Evolutionary conservation across 371 early-diverging fungal genomes (phyloP).

Genomic region (Syncephalastrum monosporum): DNA sequence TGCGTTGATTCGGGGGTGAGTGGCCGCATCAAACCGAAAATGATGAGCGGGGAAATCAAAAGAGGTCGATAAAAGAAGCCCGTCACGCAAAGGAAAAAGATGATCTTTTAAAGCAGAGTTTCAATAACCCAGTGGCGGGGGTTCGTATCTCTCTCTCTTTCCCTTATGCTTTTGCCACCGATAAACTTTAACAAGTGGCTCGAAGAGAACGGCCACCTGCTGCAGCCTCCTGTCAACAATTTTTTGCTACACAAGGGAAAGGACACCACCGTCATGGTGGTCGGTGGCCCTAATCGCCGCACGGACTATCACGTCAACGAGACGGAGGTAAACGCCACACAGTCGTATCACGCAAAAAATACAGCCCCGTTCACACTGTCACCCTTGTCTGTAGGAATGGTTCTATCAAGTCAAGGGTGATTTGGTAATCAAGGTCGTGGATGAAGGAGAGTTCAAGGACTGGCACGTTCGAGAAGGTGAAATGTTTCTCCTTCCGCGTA

Average conservation of each 20-base stretch:
- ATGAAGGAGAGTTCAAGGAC: conserved; percentile 77
- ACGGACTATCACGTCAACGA: conserved; percentile 96
- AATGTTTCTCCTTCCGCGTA: conserved; percentile 94
- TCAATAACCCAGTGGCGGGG: too few species aligned
- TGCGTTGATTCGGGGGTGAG: too few species aligned
- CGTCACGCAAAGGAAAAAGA: too few species aligned
- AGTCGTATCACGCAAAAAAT: not conserved
- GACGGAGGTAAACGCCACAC: conserved; percentile 71
- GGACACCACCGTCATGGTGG: conserved; percentile 88
- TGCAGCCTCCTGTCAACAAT: conserved; percentile 96
- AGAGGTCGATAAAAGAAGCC: too few species aligned
- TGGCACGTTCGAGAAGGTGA: conserved; percentile 87
- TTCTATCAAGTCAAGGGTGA: conserved; percentile 94
- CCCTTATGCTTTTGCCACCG: conserved; percentile 46
- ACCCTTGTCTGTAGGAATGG: conserved; percentile 75
- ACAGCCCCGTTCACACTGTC: not conserved
- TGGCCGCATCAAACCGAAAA: too few species aligned
- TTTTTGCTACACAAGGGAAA: conserved; percentile 76
- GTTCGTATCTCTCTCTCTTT: conserved; percentile 9
- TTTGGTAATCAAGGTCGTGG: conserved; percentile 85
- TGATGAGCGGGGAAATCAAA: too few species aligned
- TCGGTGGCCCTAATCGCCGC: conserved; percentile 82
- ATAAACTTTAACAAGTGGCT: conserved; percentile 92
- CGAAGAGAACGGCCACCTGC: conserved; percentile 73
- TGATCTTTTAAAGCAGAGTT: too few species aligned